A percentile compares a stretch with the other conserved stretches of the same genome.
Conservation (phyloP, 2,329 filamentous ascomycete genomes). For the Stagonosporopsis chrysanthemi region DNA sequence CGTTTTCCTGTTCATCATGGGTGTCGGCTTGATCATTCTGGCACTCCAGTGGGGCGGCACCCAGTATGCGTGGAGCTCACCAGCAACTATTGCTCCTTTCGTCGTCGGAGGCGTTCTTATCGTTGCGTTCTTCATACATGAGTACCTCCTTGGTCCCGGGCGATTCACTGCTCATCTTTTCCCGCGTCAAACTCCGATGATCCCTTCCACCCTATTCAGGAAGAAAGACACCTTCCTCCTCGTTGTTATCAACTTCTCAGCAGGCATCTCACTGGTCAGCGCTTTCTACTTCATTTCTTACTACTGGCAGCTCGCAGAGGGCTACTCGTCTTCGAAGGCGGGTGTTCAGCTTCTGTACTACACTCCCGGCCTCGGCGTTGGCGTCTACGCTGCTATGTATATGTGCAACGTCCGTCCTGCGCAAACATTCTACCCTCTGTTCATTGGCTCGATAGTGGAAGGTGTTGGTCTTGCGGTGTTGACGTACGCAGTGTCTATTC, state of each 20-base stretch:
- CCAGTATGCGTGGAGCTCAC: slow-evolving; percentile 63
- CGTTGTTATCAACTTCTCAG: slow-evolving; percentile 67
- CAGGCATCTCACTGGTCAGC: slow-evolving; percentile 62
- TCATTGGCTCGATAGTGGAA: slow-evolving; percentile 58
- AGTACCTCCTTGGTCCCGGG: slow-evolving; percentile 62
- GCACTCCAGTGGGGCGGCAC: slow-evolving; percentile 63
- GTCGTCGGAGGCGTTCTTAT: slow-evolving; percentile 58
- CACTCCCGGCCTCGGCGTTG: slow-evolving; percentile 67
- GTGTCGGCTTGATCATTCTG: slow-evolving; percentile 48
- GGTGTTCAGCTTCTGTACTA: slow-evolving; percentile 67
- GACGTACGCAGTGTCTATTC: slow-evolving; percentile 62
- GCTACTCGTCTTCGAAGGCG: slow-evolving; percentile 54
- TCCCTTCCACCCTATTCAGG: slow-evolving; percentile 66
- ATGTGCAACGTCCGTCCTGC: slow-evolving; percentile 68
- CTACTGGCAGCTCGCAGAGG: slow-evolving; percentile 70
- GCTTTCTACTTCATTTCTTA: slow-evolving; percentile 74
- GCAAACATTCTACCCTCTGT: slow-evolving; percentile 67
- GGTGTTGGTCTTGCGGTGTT: slow-evolving; percentile 66
- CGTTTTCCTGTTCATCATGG: slow-evolving; percentile 44
- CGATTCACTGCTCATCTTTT: slow-evolving; percentile 57
- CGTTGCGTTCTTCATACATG: slow-evolving; percentile 61
- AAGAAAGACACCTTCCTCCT: slow-evolving; percentile 67
- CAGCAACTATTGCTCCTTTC: slow-evolving; percentile 63
- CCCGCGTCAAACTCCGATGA: slow-evolving; percentile 67
- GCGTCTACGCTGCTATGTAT: slow-evolving; percentile 65